Base-by-base conservation (phyloP, 805 yeast species). In the Wickerhamomyces strasburgensis region DNA sequence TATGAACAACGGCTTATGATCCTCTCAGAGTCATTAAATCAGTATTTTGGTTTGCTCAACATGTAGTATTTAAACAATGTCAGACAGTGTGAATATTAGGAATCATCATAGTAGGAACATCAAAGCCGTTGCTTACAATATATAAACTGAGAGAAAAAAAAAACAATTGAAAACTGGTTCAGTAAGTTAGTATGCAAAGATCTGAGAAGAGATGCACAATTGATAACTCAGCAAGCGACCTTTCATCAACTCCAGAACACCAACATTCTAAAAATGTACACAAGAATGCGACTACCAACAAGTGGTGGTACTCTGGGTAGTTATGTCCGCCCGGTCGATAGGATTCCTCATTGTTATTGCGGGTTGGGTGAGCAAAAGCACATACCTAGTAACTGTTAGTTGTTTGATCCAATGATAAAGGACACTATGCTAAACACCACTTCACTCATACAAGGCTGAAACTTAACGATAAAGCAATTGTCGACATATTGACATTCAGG, bases 391-490 rank as follows among this genome's bases (percentile, higher is more conserved):
- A n/a, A n/a, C 11, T 21, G 11, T 7, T 7, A 8, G 25, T 21
- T 21, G 25, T 21, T 21, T 21, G 25, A 21, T 21, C 21, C 27
- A 39, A 30, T 38, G 16, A 31, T 8, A 29, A n/a, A 15, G 19
- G n/a, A 15, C 7, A 8, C 8, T 6, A 29, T 9, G 14, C 29
- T 14, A 8, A 32, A 5, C 28, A 8, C 14, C 4, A 8, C 26
- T 14, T 14, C 14, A 31, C 75, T 71, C 77, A 71, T 71, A 71
- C 76, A 71, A 71, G 77, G 77, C 76, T 71, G 77, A 71, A 71
- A 71, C 77, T 71, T 71, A 71, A 71, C 75, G 74, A 70, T 52
- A 61, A 54, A 37, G 70, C 72, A 51, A 58, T 68, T 70, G 76
- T 72, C 76, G 62, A 70, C 76, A 66, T 48, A 39, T 58, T 58